phyloP scores from a whole-genome alignment of 2,329 filamentous ascomycete species.

The Sporothrix curviconia region DNA sequence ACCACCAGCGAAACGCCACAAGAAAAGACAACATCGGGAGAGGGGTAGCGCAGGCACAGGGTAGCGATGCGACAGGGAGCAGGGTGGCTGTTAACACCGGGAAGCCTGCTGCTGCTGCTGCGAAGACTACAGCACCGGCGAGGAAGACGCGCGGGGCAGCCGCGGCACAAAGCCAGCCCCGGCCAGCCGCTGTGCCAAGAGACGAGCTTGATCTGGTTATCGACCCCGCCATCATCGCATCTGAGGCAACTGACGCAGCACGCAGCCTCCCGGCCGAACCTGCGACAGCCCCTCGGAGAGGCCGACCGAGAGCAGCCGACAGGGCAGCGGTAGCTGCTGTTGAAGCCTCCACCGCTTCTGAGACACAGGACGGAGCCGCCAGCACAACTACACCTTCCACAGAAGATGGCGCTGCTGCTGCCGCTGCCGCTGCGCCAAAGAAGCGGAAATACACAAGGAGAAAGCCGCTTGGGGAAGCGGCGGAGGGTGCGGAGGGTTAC shows the following conservation, averaged over 20 bases:
- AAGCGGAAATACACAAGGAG: slow-evolving; percentile 13
- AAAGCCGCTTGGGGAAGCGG: not conserved
- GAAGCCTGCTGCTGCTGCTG: not conserved
- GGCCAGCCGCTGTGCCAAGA: not conserved
- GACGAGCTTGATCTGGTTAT: not conserved
- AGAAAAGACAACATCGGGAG: no score
- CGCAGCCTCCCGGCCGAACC: no score
- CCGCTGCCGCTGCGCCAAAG: not conserved
- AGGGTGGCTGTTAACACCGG: no score
- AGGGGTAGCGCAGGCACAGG: no score
- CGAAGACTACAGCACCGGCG: not conserved
- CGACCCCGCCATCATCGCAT: not conserved
- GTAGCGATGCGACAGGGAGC: no score
- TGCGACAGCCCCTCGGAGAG: not conserved
- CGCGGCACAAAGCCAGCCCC: not conserved
- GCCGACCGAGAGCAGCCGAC: slow-evolving; percentile 1
- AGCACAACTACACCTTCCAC: not conserved
- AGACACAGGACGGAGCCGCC: not conserved
- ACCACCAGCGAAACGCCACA: not conserved
- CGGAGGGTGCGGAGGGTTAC: not conserved
- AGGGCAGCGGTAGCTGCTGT: not conserved
- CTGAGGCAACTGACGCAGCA: not conserved
- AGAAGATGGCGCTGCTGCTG: not conserved
- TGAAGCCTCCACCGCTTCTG: not conserved
- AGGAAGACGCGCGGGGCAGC: not conserved